Percentiles rank a stretch among this genome's conserved stretches.
phyloP scores from a whole-genome alignment of 768 basidiomycete species.

The Terana coerulea region DNA sequence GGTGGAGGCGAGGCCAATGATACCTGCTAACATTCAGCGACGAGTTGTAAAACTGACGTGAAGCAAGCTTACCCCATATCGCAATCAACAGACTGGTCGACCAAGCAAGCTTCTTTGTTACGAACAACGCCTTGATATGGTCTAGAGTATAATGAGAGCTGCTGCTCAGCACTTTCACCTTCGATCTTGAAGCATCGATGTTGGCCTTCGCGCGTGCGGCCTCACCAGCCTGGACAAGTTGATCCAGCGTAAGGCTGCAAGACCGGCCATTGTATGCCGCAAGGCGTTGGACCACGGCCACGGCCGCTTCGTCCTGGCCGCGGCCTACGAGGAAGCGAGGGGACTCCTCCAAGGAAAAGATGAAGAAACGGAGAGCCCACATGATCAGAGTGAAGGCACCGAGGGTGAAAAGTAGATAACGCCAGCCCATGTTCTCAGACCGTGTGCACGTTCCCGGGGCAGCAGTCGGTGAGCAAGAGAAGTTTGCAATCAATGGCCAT shows the following conservation, averaged over 20 bases:
- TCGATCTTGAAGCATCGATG: slow-evolving; percentile 8
- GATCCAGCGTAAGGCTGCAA: slow-evolving; percentile 45
- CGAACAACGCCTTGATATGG: slow-evolving; percentile 49
- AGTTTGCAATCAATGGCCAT: slow-evolving; percentile 71
- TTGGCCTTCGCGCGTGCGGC: not conserved
- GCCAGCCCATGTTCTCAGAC: slow-evolving; percentile 65
- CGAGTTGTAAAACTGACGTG: not conserved
- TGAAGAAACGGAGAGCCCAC: slow-evolving; percentile 59
- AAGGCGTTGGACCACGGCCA: slow-evolving; percentile 57
- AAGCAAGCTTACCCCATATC: slow-evolving; percentile 42
- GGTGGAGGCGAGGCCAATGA: slow-evolving; percentile 77
- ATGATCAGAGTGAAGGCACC: slow-evolving; percentile 66
- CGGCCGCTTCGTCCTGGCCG: slow-evolving; percentile 61
- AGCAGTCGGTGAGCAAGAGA: slow-evolving; percentile 47
- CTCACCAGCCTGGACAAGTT: slow-evolving; percentile 33
- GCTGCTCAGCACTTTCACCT: slow-evolving; percentile 32
- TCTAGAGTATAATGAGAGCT: slow-evolving; percentile 31
- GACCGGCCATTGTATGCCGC: slow-evolving; percentile 56
- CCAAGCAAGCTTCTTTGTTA: slow-evolving; percentile 46
- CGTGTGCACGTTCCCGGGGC: slow-evolving; percentile 38
- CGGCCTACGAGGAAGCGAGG: slow-evolving; percentile 72
- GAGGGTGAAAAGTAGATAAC: slow-evolving; percentile 68
- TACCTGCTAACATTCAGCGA: slow-evolving; percentile 35
- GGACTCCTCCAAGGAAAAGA: slow-evolving; percentile 65
- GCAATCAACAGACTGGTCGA: slow-evolving; percentile 47